Percentiles rank a stretch among this genome's conserved stretches.
Conservation (phyloP, 257 asterid species). For the Penstemon eatonii region DNA sequence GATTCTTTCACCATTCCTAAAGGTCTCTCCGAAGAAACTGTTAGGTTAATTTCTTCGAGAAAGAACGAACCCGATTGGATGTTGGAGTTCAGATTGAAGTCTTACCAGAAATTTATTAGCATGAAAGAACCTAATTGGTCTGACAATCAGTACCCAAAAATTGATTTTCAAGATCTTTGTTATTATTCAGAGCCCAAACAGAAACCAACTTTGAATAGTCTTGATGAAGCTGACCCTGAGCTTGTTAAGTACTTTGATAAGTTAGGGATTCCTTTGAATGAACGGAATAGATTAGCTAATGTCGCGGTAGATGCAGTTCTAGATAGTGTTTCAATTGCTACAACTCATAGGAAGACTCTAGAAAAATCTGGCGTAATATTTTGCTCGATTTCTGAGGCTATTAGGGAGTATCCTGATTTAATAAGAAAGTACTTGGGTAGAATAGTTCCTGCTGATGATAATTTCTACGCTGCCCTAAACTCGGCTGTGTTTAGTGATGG, state of each 20-base stretch:
- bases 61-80: slow-evolving; percentile 87
- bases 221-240: slow-evolving; percentile 93
- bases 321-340: slow-evolving; percentile 93
- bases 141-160: slow-evolving; percentile 69
- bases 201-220: slow-evolving; percentile 79
- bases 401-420: slow-evolving; percentile 79
- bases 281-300: slow-evolving; percentile 81
- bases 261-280: slow-evolving; percentile 86
- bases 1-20: slow-evolving; percentile 86
- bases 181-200: slow-evolving; percentile 91
- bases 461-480: slow-evolving; percentile 78
- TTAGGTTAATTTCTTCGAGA: slow-evolving; percentile 73
- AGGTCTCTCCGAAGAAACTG: slow-evolving; percentile 77
- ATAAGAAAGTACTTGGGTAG: slow-evolving; percentile 72
- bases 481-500: slow-evolving; percentile 98
- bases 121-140: slow-evolving; percentile 95
- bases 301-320: slow-evolving; percentile 96
- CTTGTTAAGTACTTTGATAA: slow-evolving; percentile 76
- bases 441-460: slow-evolving; percentile 90
- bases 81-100: slow-evolving; percentile 76
- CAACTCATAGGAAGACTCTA: slow-evolving; percentile 82
- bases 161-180: slow-evolving; percentile 72
- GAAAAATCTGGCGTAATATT: slow-evolving; percentile 88
- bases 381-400: slow-evolving; percentile 93
- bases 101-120: slow-evolving; percentile 60